Conservation (phyloP, 2,329 filamentous ascomycete species). For the Albophoma yamanashiensis region DNA sequence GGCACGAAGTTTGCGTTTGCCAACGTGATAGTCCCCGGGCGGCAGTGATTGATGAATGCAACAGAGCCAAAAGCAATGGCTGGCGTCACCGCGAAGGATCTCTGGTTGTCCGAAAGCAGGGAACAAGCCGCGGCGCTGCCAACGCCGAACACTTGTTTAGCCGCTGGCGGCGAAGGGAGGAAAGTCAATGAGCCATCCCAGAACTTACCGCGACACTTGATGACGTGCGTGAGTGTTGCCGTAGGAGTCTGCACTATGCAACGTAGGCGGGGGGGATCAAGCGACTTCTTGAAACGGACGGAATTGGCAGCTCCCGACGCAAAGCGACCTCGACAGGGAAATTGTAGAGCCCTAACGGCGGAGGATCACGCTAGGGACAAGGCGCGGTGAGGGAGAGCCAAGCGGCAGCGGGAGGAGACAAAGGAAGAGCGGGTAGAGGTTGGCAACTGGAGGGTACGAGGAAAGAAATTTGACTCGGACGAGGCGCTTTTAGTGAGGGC, state of each 20-base stretch:
- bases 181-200: not conserved
- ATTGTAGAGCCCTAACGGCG: not conserved
- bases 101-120: not conserved
- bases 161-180: not conserved
- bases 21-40: not conserved
- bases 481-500: not conserved
- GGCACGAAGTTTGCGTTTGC: not conserved
- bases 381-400: not conserved
- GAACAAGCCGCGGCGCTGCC: not conserved
- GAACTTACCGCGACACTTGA: not conserved
- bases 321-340: not conserved
- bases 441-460: not conserved
- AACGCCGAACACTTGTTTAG: not conserved
- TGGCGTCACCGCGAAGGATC: not conserved
- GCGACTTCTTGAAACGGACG: not conserved
- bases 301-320: not conserved
- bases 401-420: not conserved
- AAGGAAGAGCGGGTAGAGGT: not conserved
- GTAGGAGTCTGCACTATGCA: not conserved
- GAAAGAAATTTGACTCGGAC: not conserved
- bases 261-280: not conserved
- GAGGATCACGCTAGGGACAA: not conserved
- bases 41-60: not conserved
- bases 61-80: not conserved
- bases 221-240: not conserved